These are phyloP conservation scores for Pelagophyceae sp. DNA, from an alignment of 352 stramenopile species.

Conservation along the genomic window DNA sequence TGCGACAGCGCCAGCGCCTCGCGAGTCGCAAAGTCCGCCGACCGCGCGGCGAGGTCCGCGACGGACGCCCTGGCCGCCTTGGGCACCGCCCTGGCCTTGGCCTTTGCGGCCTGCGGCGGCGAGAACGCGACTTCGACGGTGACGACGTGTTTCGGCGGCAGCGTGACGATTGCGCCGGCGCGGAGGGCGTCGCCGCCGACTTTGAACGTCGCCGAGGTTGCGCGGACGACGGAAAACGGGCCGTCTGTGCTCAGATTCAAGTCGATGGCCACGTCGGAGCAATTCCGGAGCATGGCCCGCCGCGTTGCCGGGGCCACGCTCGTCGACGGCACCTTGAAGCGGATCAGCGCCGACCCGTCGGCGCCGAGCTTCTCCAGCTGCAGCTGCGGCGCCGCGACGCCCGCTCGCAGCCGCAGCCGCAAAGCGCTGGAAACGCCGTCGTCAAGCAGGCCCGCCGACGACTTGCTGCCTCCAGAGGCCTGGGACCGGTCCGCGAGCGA, in stretches of 20 bases:
- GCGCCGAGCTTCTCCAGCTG: conserved; percentile 21
- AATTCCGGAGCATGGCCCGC: conserved; percentile 21
- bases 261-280: conserved; percentile 17
- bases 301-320: conserved; percentile 9
- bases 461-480: neutral
- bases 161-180: neutral
- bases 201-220: neutral
- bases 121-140: neutral
- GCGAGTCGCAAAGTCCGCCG: too few relatives aligned
- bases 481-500: neutral
- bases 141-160: neutral
- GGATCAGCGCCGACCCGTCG: conserved; percentile 12
- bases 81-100: neutral
- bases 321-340: conserved; percentile 23
- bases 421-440: conserved; percentile 1
- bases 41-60: neutral
- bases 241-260: conserved; percentile 14
- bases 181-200: neutral
- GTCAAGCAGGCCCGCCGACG: neutral
- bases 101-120: too few relatives aligned
- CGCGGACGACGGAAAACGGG: conserved; percentile 12
- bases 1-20: conserved; percentile 9
- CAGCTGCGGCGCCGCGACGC: neutral
- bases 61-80: neutral
- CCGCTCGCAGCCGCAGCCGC: conserved; percentile 9